A percentile compares a stretch with the other conserved stretches of the same genome.
Evolutionary conservation across 768 basidiomycete genomes (phyloP).

Genomic region (Hygrocybe punicea): DNA sequence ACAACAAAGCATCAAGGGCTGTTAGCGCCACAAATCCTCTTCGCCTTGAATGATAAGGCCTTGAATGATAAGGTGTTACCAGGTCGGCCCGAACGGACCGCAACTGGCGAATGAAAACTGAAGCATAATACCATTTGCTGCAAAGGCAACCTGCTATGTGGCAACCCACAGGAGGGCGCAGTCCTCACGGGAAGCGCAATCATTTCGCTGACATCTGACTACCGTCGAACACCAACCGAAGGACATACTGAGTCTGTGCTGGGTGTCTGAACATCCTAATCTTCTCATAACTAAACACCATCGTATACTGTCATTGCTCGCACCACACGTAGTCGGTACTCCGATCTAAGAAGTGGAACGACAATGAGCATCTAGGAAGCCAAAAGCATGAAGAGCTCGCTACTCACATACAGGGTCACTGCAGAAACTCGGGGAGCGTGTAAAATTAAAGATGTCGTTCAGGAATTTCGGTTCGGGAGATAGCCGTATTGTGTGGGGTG

Average conservation of each 20-base stretch:
- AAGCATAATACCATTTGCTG: too few relatives aligned
- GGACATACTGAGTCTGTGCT: conserved; percentile 67
- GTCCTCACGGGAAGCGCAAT: not conserved
- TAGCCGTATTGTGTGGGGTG: conserved; percentile 51
- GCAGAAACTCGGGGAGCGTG: conserved; percentile 45
- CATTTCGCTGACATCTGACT: conserved; percentile 7
- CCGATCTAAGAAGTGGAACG: conserved; percentile 75
- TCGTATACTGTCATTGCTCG: conserved; percentile 79
- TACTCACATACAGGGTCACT: conserved; percentile 45
- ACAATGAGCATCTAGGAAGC: conserved; percentile 31
- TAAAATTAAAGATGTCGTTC: conserved; percentile 56
- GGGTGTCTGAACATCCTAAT: conserved; percentile 72
- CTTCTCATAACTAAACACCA: conserved; percentile 81
- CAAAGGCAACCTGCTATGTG: too few relatives aligned
- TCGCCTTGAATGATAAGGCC: too few relatives aligned
- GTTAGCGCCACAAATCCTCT: too few relatives aligned
- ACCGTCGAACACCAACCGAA: conserved; percentile 80
- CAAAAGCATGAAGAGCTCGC: conserved; percentile 47
- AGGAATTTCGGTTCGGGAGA: conserved; percentile 49
- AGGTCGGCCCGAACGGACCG: too few relatives aligned
- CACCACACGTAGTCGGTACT: conserved; percentile 49
- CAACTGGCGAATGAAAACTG: too few relatives aligned
- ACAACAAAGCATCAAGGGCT: too few relatives aligned
- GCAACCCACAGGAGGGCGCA: not conserved
- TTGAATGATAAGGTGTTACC: too few relatives aligned